Percentiles rank a stretch among this genome's conserved stretches.
Conservation (phyloP, 345 rosid genomes). For the Rhodamnia rubescens region DNA sequence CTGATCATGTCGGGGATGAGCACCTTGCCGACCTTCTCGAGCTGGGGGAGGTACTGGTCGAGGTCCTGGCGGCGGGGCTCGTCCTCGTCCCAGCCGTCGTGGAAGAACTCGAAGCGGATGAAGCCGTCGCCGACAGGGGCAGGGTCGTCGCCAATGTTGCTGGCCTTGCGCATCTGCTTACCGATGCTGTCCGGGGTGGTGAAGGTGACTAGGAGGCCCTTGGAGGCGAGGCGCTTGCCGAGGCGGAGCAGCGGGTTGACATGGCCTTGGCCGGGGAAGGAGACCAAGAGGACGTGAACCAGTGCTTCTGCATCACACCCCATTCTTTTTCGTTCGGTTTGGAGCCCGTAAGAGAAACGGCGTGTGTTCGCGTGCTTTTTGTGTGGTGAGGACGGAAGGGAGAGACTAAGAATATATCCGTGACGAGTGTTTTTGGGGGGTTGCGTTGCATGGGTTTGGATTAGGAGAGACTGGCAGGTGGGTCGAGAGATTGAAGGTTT, state of each 20-base stretch:
- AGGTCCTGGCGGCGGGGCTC: conserved; percentile 31
- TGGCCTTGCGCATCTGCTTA: conserved; percentile 36
- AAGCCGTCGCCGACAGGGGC: conserved; percentile 54
- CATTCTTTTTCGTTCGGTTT: conserved; percentile 15
- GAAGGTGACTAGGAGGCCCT: conserved; percentile 67
- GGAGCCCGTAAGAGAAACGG: background rate
- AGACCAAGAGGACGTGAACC: conserved; percentile 59
- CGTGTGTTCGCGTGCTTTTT: background rate
- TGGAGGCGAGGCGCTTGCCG: conserved; percentile 70
- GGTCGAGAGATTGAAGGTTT: background rate
- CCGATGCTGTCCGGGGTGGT: conserved; percentile 38
- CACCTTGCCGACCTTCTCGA: conserved; percentile 38
- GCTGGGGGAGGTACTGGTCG: conserved; percentile 26
- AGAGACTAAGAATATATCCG: background rate
- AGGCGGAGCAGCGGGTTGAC: conserved; percentile 75
- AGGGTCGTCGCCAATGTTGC: conserved; percentile 27
- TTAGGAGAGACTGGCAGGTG: background rate
- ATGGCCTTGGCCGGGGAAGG: conserved; percentile 84
- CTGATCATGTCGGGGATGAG: conserved; percentile 33
- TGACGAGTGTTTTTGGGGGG: background rate
- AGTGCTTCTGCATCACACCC: conserved; percentile 14
- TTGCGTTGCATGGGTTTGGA: background rate
- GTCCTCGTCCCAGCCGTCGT: conserved; percentile 49
- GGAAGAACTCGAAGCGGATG: conserved; percentile 58
- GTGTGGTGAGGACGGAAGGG: background rate